phyloP scores from a whole-genome alignment of 306 rosid species.

The Morella rubra region DNA sequence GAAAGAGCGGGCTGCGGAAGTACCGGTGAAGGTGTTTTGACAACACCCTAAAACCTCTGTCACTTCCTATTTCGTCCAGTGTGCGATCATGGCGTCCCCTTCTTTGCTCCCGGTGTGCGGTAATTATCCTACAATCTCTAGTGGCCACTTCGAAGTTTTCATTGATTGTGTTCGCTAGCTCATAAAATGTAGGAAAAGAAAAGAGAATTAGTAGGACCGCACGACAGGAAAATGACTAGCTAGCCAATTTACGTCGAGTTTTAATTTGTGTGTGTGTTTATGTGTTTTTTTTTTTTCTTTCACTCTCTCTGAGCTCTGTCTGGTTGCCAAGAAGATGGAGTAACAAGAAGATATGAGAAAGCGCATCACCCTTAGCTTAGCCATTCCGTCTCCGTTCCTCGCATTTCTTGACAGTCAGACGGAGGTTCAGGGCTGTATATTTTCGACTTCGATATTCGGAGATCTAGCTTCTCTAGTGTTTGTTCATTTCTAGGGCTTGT shows the following conservation, averaged over 20 bases:
- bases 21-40: not conserved
- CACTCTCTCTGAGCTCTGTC: not conserved
- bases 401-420: not conserved
- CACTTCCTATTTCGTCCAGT: not conserved
- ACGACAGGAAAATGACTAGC: not conserved
- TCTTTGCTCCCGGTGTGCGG: conserved; percentile 29
- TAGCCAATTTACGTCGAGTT: not conserved
- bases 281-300: no score
- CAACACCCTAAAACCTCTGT: conserved; percentile 19
- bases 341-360: not conserved
- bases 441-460: not conserved
- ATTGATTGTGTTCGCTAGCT: conserved; percentile 5
- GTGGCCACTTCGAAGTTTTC: not conserved
- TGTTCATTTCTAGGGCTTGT: conserved; percentile 14
- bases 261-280: not conserved
- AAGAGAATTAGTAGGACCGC: not conserved
- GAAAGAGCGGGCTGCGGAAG: not conserved
- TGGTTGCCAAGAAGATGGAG: conserved; percentile 10
- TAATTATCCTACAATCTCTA: not conserved
- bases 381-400: not conserved
- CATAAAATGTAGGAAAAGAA: not conserved
- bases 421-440: not conserved
- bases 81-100: conserved; percentile 7
- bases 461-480: not conserved
- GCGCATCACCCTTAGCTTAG: not conserved